Evolutionary conservation across 106 monocot genomes (phyloP), one percentile per base, ranked within the genome.

Genomic region (Allium fistulosum): DNA sequence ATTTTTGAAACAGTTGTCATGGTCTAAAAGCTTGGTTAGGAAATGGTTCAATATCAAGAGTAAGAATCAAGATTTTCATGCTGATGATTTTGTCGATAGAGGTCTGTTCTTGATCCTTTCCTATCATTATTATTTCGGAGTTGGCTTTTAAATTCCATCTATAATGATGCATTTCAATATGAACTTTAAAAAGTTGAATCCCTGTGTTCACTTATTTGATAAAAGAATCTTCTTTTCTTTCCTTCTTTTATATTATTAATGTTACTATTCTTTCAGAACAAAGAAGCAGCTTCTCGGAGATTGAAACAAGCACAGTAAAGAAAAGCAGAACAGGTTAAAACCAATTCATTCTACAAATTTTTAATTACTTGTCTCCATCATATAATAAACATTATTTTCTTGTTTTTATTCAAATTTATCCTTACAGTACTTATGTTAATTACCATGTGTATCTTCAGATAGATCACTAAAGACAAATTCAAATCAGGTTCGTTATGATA

Each of bases 281-380:
- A 62, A 86, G 83, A 78, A 61, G 67, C 76, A 91, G 83, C 74
- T 91, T 82, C 78, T 69, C 81, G 58, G 86, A 86, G 81, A 79
- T 78, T 53, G 90, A 81, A 69, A 51, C 78, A 73, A 80, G 80
- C 80, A 79, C 78, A 65, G 79, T 86, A 17, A 91, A 90, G 76
- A 90, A 91, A 84, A 86, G 86, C 79, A 91, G 77, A 73, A 92
- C 87, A 77, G 87, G 91, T 87, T 72, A 64, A 61, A 57, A 9
- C 22, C 59, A 59, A 9, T 59, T 59, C 22, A 22, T 5, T 7
- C 59, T 22, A 59, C 59, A 4, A 59, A 13, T 7, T 59, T 59
- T 18, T 59, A 10, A 9, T 17, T 76, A 67, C 66, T 80, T 45
- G 74, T 27, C 46, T 74, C 22, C 45, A 6, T 22, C 59, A 63